Conservation (phyloP, 768 basidiomycete genomes). For the Sporobolomyces roseus region DNA sequence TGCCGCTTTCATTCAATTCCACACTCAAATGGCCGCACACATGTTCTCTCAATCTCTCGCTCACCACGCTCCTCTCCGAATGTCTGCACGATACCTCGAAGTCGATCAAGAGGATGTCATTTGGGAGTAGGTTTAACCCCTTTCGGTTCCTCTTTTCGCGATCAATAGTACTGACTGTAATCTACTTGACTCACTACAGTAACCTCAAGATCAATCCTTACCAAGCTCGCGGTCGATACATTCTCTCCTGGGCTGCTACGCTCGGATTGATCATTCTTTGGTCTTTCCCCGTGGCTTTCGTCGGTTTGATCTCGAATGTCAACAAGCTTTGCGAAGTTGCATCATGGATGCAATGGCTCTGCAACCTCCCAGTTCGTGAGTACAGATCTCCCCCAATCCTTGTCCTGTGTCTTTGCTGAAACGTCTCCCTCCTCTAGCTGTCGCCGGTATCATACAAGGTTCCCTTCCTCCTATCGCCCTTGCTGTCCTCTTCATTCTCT, state of each 20-base stretch:
- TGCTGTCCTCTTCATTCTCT: slow-evolving; percentile 83
- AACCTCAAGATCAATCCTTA: slow-evolving; percentile 88
- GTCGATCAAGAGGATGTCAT: slow-evolving; percentile 84
- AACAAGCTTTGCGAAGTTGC: slow-evolving; percentile 62
- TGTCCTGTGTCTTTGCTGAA: too few species aligned
- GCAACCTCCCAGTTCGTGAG: slow-evolving; percentile 57
- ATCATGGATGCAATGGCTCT: slow-evolving; percentile 79
- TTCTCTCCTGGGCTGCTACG: slow-evolving; percentile 69
- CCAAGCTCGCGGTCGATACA: slow-evolving; percentile 65
- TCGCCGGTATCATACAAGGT: slow-evolving; percentile 82
- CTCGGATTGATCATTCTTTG: slow-evolving; percentile 77
- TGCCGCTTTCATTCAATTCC: slow-evolving; percentile 69
- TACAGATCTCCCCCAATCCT: neutral
- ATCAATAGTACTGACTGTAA: neutral
- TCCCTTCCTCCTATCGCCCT: slow-evolving; percentile 81
- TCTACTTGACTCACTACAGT: too few species aligned
- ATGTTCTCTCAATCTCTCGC: slow-evolving; percentile 61
- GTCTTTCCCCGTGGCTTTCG: slow-evolving; percentile 81
- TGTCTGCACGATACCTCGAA: slow-evolving; percentile 72
- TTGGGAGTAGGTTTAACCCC: slow-evolving; percentile 63
- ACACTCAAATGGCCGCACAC: slow-evolving; percentile 88
- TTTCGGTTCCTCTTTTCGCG: neutral
- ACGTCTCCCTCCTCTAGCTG: slow-evolving; percentile 43
- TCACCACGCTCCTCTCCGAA: slow-evolving; percentile 50
- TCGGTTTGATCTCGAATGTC: slow-evolving; percentile 82